phyloP scores from a whole-genome alignment of 1,284 basidiomycete genomes.

The Cutaneotrichosporon cyanovorans region DNA sequence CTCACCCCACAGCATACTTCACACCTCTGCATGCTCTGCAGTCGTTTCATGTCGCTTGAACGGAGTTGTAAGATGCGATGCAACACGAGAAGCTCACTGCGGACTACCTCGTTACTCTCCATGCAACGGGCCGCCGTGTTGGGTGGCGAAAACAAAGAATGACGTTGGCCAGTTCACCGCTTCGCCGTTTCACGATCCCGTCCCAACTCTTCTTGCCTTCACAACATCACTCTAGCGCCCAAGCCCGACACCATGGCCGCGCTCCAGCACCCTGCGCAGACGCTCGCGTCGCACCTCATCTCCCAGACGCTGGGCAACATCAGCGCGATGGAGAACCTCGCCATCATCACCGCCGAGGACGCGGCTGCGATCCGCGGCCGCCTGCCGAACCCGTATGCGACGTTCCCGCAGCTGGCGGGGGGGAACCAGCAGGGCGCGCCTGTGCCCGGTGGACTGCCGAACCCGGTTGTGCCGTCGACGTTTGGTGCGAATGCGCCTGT shows the following conservation, averaged over 20 bases:
- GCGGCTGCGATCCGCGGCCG: constrained; percentile 31
- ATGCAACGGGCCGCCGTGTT: too few relatives aligned
- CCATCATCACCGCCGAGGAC: constrained; percentile 27
- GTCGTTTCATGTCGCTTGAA: too few relatives aligned
- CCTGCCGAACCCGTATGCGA: constrained; percentile 23
- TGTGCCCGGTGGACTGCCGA: background rate
- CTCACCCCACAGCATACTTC: too few relatives aligned
- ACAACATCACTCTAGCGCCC: background rate
- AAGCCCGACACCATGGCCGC: background rate
- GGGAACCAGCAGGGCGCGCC: background rate
- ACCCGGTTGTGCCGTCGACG: background rate
- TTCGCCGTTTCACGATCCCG: too few relatives aligned
- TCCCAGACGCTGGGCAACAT: constrained; percentile 36
- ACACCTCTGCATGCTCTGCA: too few relatives aligned
- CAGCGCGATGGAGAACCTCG: constrained; percentile 31
- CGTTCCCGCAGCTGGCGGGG: constrained; percentile 17
- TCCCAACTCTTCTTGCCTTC: background rate
- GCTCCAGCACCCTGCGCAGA: constrained; percentile 18
- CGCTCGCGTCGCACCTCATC: constrained; percentile 36
- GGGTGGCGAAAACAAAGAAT: too few relatives aligned
- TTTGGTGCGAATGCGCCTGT: too few relatives aligned
- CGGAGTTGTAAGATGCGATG: too few relatives aligned
- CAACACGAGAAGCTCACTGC: too few relatives aligned
- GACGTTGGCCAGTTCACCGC: too few relatives aligned
- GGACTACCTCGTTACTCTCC: too few relatives aligned